These are phyloP conservation scores for Macrophomina tecta DNA, from an alignment of 2,329 filamentous ascomycete species.

Conservation along the genomic window DNA sequence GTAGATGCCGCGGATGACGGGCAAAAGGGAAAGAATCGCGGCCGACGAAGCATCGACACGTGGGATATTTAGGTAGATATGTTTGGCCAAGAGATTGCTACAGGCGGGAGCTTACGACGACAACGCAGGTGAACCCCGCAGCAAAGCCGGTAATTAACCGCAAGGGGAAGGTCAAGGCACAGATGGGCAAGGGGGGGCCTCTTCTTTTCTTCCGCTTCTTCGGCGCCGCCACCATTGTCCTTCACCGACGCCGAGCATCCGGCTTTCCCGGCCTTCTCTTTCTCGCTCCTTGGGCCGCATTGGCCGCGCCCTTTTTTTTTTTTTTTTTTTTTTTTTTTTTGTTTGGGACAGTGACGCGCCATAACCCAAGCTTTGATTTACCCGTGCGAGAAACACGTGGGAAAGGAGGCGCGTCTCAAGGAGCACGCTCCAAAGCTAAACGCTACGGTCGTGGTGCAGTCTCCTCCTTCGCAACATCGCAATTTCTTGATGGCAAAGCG, in stretches of 20 bases:
- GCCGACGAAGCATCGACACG: neutral
- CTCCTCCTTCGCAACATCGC: neutral
- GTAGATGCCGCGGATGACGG: too few relatives aligned
- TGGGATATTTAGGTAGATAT: neutral
- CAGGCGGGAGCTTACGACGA: conserved; percentile 9
- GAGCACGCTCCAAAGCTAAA: conserved; percentile 6
- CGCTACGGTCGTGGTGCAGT: neutral
- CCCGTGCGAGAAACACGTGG: neutral
- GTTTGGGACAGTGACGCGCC: neutral
- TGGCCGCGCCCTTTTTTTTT: neutral
- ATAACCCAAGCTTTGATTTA: neutral
- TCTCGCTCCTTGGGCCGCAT: neutral
- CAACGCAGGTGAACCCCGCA: neutral
- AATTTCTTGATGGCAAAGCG: neutral
- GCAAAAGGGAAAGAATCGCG: neutral
- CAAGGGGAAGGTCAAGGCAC: conserved; percentile 14
- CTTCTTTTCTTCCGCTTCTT: neutral
- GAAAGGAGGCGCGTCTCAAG: neutral
- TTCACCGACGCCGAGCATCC: neutral
- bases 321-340: neutral
- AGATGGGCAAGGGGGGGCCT: neutral
- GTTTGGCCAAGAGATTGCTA: neutral
- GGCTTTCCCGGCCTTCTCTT: neutral
- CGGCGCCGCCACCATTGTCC: neutral
- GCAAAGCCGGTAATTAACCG: conserved; percentile 9